Conservation (phyloP, 2,329 filamentous ascomycete genomes). For the Didymellaceae sp. region DNA sequence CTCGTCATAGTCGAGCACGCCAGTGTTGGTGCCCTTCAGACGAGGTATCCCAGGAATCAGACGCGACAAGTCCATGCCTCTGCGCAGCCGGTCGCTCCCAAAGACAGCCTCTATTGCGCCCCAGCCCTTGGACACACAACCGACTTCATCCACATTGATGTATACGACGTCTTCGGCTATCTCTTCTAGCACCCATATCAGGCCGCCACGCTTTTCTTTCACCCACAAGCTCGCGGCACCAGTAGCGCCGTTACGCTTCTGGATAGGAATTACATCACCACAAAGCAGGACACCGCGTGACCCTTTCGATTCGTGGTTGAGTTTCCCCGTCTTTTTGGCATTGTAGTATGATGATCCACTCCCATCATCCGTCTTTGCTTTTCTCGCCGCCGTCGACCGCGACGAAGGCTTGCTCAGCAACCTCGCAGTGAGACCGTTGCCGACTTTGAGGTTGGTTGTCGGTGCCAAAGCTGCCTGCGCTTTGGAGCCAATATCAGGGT, state of each 20-base stretch:
- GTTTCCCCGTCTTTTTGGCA: conserved; percentile 59
- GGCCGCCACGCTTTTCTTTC: conserved; percentile 90
- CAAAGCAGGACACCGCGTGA: conserved; percentile 90
- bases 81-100: conserved; percentile 71
- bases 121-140: conserved; percentile 70
- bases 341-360: conserved; percentile 56
- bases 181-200: conserved; percentile 98
- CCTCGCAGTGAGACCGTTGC: conserved; percentile 85
- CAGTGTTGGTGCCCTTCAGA: conserved; percentile 72
- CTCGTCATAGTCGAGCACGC: conserved; percentile 78
- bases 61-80: conserved; percentile 76
- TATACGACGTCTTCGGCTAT: conserved; percentile 92
- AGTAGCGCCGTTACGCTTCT: conserved; percentile 89
- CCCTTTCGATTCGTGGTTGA: conserved; percentile 73
- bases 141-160: conserved; percentile 78
- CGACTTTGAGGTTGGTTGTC: conserved; percentile 64
- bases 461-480: conserved; percentile 43
- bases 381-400: conserved; percentile 59
- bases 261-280: conserved; percentile 97
- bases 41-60: conserved; percentile 84
- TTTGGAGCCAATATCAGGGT: conserved; percentile 61
- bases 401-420: conserved; percentile 82
- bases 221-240: conserved; percentile 97
- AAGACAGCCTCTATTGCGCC: conserved; percentile 89
- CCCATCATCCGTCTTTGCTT: conserved; percentile 71